phyloP scores from a whole-genome alignment of 352 stramenopile species.

The Globisporangium spinosum region DNA sequence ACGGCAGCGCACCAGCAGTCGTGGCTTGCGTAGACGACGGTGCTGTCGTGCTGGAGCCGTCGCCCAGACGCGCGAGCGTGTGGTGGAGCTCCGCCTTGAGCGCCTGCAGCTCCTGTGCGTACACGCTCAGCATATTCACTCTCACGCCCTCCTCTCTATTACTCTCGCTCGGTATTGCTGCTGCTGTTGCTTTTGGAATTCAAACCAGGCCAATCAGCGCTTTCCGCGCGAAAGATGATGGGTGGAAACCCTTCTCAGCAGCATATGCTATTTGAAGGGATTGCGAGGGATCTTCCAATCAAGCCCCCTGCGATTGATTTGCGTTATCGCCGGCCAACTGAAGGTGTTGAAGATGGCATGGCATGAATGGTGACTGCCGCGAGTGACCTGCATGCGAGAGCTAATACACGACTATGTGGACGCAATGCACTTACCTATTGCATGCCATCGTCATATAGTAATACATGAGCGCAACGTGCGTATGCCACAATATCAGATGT shows the following conservation, averaged over 20 bases:
- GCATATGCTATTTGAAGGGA: constrained; percentile 1
- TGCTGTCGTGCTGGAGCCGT: constrained; percentile 6
- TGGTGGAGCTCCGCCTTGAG: constrained; percentile 59
- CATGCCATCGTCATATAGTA: too few species aligned
- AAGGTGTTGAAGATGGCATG: too few species aligned
- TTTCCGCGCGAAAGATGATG: constrained; percentile 7
- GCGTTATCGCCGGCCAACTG: too few species aligned
- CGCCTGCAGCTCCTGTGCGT: constrained; percentile 47
- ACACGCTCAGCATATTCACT: constrained; percentile 18
- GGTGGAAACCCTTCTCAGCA: background rate
- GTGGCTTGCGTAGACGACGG: background rate
- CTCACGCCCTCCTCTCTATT: background rate
- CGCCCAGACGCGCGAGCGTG: constrained; percentile 36
- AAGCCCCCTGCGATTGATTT: background rate
- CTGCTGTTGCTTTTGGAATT: constrained; percentile 8
- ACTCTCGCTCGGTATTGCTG: background rate
- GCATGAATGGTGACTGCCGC: too few species aligned
- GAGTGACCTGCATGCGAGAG: too few species aligned
- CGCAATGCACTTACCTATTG: too few species aligned
- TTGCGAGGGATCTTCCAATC: background rate
- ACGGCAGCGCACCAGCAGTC: background rate
- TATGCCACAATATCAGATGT: too few species aligned
- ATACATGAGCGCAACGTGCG: too few species aligned
- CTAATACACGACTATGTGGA: too few species aligned
- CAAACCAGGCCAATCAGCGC: constrained; percentile 12